Base-by-base conservation (phyloP, 805 yeast genomes). In the Metschnikowia drakensbergensis region DNA sequence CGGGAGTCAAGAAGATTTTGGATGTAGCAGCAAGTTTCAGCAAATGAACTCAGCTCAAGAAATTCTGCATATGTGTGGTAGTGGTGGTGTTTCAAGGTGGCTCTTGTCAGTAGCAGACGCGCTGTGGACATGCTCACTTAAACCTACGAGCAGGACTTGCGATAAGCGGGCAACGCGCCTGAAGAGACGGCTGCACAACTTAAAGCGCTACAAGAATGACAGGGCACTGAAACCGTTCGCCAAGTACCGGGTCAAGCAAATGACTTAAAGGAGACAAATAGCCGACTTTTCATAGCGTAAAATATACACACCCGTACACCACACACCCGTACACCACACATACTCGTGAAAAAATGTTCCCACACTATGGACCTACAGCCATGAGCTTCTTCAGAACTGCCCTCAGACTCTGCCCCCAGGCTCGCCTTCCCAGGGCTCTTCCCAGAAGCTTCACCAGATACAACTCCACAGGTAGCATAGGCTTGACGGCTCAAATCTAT, bases 401-500 rank as follows among this genome's bases (percentile, higher is more conserved):
- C 33, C 45, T 34, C 32, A 33, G 45, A 28, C 39, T 42, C 39
- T 34, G 45, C 32, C 45, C 45, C n/a, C 45, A 34, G 37, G 45
- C 37, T 30, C 45, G 39, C 27, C 25, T 13, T 13, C 33, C 27
- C 6, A 23, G 27, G 29, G 31, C 5, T 8, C 28, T 33, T 28
- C 29, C 39, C n/a, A 40, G 36, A 30, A 43, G 29, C 33, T 29
- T 33, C 28, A 17, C 11, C 42, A 47, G 31, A 37, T 48, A 22
- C 47, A 48, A 46, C 38, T 50, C 55, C 25, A 42, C 37, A 23
- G 37, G 43, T 29, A 35, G 42, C 27, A 43, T 48, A 48, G 51
- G 63, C 44, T 60, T 69, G 47, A 55, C 68, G 31, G 68, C 74
- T 4, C 71, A 69, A 54, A 57, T 72, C 11, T 71, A 54, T 50